phyloP scores from a whole-genome alignment of 2,329 filamentous ascomycete genomes.

The Helotiales sp. region DNA sequence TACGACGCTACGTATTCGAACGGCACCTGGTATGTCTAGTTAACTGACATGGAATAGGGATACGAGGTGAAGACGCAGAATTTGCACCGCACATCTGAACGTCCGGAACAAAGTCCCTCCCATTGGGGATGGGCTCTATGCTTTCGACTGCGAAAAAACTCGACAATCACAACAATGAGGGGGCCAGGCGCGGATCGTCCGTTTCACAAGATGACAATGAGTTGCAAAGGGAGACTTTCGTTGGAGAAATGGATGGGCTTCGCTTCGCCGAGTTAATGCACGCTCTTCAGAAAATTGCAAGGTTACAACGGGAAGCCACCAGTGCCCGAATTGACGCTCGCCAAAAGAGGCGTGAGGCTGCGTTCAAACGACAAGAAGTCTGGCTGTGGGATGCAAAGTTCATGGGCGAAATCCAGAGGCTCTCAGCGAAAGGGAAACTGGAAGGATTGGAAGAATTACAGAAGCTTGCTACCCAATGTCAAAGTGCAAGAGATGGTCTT shows the following conservation, averaged over 20 bases:
- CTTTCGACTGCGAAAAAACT: not conserved
- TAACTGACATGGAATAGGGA: not conserved
- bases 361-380: conserved; percentile 29
- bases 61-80: not conserved
- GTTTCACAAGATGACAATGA: not conserved
- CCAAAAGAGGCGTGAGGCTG: conserved; percentile 35
- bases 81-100: not conserved
- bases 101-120: not conserved
- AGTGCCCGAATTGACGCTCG: conserved; percentile 30
- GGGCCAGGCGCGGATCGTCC: not conserved
- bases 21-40: not conserved
- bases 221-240: not conserved
- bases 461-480: conserved; percentile 28
- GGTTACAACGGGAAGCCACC: conserved; percentile 26
- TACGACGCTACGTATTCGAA: conserved; percentile 3
- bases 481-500: conserved; percentile 33
- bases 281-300: conserved; percentile 20
- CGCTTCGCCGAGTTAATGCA: conserved; percentile 28
- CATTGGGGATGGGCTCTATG: conserved; percentile 1
- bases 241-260: not conserved
- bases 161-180: not conserved
- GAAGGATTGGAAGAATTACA: conserved; percentile 21
- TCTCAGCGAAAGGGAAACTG: conserved; percentile 27
- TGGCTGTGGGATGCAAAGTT: conserved; percentile 33
- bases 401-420: conserved; percentile 35